A percentile compares a stretch with the other conserved stretches of the same genome.
Evolutionary conservation across 768 basidiomycete genomes (phyloP).

Genomic region (Leucosporidium creatinivorum): DNA sequence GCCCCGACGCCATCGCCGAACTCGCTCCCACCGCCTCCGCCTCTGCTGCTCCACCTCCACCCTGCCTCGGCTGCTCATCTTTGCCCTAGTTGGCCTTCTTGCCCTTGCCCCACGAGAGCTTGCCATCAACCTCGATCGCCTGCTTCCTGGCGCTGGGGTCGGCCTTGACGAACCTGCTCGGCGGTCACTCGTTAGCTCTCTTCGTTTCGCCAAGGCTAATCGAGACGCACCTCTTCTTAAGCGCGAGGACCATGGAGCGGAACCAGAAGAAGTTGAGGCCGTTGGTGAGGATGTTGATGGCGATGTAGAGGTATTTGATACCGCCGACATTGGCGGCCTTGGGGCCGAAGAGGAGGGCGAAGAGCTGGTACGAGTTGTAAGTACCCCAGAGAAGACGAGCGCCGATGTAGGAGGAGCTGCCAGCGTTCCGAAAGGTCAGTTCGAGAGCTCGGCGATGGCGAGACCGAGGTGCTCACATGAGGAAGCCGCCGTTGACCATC

Average conservation of each 20-base stretch:
- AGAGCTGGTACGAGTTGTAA: constrained; percentile 28
- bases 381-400: constrained; percentile 29
- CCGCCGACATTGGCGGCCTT: constrained; percentile 5
- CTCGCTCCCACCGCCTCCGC: too few relatives aligned
- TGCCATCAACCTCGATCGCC: constrained; percentile 23
- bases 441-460: neutral
- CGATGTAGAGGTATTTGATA: constrained; percentile 19
- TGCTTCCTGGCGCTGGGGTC: constrained; percentile 6
- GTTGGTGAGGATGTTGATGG: constrained; percentile 10
- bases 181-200: too few relatives aligned
- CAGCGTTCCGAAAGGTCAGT: too few relatives aligned
- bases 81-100: constrained; percentile 18
- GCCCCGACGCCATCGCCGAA: too few relatives aligned
- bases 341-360: constrained; percentile 12
- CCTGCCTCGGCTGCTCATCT: too few relatives aligned
- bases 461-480: constrained; percentile 11
- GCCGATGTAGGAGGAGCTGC: constrained; percentile 22
- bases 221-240: constrained; percentile 20
- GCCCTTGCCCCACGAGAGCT: constrained; percentile 7
- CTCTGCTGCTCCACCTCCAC: too few relatives aligned
- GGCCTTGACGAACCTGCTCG: constrained; percentile 12
- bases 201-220: rapidly evolving
- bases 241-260: constrained; percentile 28
- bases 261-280: constrained; percentile 24
- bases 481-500: constrained; percentile 29